Conservation (phyloP, 805 yeast genomes). For the Lipomyces yamanashiensis region DNA sequence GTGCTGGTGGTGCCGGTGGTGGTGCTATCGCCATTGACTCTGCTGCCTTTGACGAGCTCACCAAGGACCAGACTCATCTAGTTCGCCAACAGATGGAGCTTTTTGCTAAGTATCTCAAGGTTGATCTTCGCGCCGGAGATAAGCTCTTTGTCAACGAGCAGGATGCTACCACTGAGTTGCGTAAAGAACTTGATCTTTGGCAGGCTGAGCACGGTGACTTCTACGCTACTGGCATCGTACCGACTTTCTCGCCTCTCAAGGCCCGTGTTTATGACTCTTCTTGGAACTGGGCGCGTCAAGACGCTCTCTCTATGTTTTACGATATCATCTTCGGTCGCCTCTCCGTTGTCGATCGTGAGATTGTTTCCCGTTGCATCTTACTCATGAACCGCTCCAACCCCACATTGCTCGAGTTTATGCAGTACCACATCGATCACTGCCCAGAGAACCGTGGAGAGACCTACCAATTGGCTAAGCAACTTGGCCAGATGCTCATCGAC, state of each 20-base stretch:
- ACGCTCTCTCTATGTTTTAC: conserved; percentile 87
- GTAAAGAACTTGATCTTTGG: conserved; percentile 90
- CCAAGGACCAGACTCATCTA: conserved; percentile 69
- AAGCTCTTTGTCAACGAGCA: conserved; percentile 81
- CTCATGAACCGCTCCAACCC: conserved; percentile 98
- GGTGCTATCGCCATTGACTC: conserved; percentile 92
- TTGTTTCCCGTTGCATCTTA: conserved; percentile 92
- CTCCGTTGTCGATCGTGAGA: conserved; percentile 90
- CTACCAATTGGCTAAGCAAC: conserved; percentile 82
- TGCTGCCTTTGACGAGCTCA: conserved; percentile 87
- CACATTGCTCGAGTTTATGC: conserved; percentile 93
- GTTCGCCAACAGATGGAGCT: conserved; percentile 87
- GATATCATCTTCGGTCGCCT: conserved; percentile 95
- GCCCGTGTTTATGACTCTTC: conserved; percentile 96
- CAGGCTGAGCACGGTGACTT: conserved; percentile 90
- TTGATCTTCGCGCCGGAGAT: conserved; percentile 90
- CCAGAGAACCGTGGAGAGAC: conserved; percentile 90
- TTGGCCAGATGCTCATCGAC: conserved; percentile 93
- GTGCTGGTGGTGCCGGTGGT: conserved; percentile 57
- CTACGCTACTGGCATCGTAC: conserved; percentile 88
- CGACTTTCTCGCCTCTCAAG: conserved; percentile 87
- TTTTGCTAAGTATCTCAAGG: conserved; percentile 90
- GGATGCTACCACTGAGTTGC: conserved; percentile 81
- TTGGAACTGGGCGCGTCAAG: conserved; percentile 99
- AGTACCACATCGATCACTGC: conserved; percentile 83